Conservation (phyloP, 768 basidiomycete species). For the Rhodotorula diobovata region DNA sequence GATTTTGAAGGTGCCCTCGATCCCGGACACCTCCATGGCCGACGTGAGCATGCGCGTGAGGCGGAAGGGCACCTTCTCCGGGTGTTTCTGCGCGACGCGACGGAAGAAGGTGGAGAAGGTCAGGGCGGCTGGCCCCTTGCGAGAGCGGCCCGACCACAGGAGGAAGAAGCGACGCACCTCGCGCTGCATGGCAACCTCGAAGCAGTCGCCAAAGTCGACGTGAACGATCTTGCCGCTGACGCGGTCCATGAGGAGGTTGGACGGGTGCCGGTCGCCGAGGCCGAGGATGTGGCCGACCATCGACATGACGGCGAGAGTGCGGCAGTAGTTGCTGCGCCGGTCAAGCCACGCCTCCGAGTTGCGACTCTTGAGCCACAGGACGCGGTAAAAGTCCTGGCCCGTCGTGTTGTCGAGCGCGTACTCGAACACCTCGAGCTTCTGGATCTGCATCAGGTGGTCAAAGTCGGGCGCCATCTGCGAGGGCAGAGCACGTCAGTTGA, state of each 20-base stretch:
- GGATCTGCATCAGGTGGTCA: slow-evolving; percentile 83
- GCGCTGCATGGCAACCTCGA: slow-evolving; percentile 44
- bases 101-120: not conserved
- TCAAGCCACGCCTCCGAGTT: slow-evolving; percentile 99
- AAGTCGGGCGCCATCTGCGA: slow-evolving; percentile 96
- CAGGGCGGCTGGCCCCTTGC: not conserved
- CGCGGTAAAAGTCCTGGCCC: slow-evolving; percentile 92
- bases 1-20: slow-evolving; percentile 91
- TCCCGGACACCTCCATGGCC: slow-evolving; percentile 99
- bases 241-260: slow-evolving; percentile 85
- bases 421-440: slow-evolving; percentile 99
- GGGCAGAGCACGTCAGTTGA: not conserved
- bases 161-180: slow-evolving; percentile 11
- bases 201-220: slow-evolving; percentile 96
- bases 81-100: slow-evolving; percentile 71
- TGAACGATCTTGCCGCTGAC: slow-evolving; percentile 92
- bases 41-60: slow-evolving; percentile 96
- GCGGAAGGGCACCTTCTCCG: slow-evolving; percentile 96
- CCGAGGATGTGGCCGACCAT: slow-evolving; percentile 99
- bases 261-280: slow-evolving; percentile 94
- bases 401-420: slow-evolving; percentile 98
- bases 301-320: slow-evolving; percentile 90
- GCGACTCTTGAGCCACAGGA: slow-evolving; percentile 89
- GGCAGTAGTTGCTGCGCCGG: slow-evolving; percentile 87
- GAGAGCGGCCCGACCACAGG: not conserved